phyloP scores from a whole-genome alignment of 371 early-diverging fungal genomes.

The Thermomucor indicae-seudaticae region DNA sequence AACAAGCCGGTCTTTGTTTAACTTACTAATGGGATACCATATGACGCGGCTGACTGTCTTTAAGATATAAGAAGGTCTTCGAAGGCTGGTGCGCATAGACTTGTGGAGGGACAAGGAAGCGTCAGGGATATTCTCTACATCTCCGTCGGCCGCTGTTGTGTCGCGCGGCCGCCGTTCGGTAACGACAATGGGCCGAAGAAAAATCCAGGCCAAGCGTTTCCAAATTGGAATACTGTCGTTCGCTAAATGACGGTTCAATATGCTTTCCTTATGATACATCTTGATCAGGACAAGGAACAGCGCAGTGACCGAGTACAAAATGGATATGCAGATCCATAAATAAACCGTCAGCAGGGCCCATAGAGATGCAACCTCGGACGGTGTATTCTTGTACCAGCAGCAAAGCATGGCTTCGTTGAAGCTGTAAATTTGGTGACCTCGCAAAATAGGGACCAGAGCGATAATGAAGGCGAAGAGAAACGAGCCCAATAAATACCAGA shows the following conservation, averaged over 20 bases:
- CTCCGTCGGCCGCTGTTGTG: too few species aligned
- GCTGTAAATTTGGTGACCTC: not conserved
- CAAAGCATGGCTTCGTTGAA: not conserved
- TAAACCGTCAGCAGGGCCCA: conserved; percentile 7
- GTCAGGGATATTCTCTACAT: too few species aligned
- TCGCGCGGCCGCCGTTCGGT: too few species aligned
- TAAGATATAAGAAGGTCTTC: conserved; percentile 2
- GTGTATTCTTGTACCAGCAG: conserved; percentile 8
- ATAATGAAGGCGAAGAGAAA: not conserved
- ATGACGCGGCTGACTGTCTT: conserved; percentile 6
- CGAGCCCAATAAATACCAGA: not conserved
- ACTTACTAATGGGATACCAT: conserved; percentile 10
- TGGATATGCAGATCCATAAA: conserved; percentile 6
- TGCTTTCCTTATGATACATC: conserved; percentile 3
- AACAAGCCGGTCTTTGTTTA: too few species aligned
- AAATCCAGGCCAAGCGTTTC: not conserved
- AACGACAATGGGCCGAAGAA: not conserved
- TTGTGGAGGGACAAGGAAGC: not conserved
- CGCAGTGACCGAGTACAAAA: conserved; percentile 3
- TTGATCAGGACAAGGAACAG: conserved; percentile 9
- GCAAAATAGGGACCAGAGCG: conserved; percentile 2
- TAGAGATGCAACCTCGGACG: not conserved
- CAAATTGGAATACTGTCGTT: not conserved
- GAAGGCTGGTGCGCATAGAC: not conserved
- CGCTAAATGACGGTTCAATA: conserved; percentile 4